These are phyloP conservation scores for Pseudopithomyces chartarum DNA, from an alignment of 2,329 filamentous ascomycete species.

Conservation along the genomic window DNA sequence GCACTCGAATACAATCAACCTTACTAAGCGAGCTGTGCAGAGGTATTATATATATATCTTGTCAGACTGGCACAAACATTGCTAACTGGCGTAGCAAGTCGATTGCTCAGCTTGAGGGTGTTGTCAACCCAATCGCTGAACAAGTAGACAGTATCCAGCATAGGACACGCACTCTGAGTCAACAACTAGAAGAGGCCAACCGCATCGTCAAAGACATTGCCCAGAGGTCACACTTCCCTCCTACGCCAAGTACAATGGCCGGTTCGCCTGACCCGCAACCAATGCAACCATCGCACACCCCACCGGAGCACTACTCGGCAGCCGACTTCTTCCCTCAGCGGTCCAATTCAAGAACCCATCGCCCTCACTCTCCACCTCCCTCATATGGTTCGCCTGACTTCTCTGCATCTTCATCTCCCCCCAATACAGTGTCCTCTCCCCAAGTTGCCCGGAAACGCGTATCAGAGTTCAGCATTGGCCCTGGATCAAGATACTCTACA, in stretches of 20 bases:
- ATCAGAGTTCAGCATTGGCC: constrained; percentile 52
- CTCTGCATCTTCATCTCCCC: constrained; percentile 14
- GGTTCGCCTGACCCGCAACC: constrained; percentile 8
- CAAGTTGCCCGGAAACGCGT: constrained; percentile 19
- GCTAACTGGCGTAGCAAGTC: constrained; percentile 39
- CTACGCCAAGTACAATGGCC: constrained; percentile 17
- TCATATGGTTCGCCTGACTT: constrained; percentile 10
- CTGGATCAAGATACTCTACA: constrained; percentile 87
- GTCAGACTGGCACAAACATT: not conserved
- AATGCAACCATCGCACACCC: not conserved
- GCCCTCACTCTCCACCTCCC: constrained; percentile 11
- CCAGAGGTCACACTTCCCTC: constrained; percentile 14
- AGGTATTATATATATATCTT: constrained; percentile 31
- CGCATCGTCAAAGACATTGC: constrained; percentile 34
- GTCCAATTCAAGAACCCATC: constrained; percentile 8
- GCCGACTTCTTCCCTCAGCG: constrained; percentile 9
- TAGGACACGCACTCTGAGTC: constrained; percentile 23
- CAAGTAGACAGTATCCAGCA: constrained; percentile 39
- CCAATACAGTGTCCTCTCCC: constrained; percentile 15
- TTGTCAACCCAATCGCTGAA: constrained; percentile 37
- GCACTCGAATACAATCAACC: constrained; percentile 48
- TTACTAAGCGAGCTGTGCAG: constrained; percentile 50
- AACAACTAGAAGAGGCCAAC: constrained; percentile 38
- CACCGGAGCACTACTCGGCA: constrained; percentile 1
- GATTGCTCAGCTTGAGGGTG: constrained; percentile 33